phyloP scores from a whole-genome alignment of 805 yeast genomes.

The Ogataea ganodermae region DNA sequence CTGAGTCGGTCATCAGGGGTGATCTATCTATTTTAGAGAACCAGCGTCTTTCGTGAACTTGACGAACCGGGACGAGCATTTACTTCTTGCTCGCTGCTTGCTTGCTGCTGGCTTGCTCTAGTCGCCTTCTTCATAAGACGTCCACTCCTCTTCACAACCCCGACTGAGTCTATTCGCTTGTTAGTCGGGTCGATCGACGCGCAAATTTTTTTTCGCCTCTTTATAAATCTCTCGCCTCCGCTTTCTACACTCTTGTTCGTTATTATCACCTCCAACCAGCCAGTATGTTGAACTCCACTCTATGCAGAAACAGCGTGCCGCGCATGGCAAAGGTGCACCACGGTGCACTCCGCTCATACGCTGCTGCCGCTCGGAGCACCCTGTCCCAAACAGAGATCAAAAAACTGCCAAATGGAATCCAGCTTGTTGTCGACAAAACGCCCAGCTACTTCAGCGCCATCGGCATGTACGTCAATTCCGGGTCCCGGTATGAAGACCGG shows the following conservation, averaged over 20 bases:
- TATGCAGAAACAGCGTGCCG: neutral
- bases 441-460: conserved; percentile 92
- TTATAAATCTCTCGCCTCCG: neutral
- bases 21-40: too few relatives aligned
- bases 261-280: neutral
- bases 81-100: too few relatives aligned
- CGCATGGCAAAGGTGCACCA: neutral
- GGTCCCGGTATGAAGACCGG: conserved; percentile 76
- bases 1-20: too few relatives aligned
- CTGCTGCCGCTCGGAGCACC: conserved; percentile 3
- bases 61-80: too few relatives aligned
- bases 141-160: too few relatives aligned
- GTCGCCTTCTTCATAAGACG: too few relatives aligned
- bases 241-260: neutral
- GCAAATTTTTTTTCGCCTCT: conserved; percentile 1
- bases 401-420: conserved; percentile 71
- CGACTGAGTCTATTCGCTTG: too few relatives aligned
- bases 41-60: too few relatives aligned
- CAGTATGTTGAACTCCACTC: neutral
- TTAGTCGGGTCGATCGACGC: conserved; percentile 7
- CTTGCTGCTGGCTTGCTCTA: too few relatives aligned
- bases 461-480: conserved; percentile 88
- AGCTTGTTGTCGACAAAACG: conserved; percentile 79
- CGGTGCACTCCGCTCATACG: neutral
- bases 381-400: conserved; percentile 26